These are phyloP conservation scores for Leishmania martiniquensis DNA, from an alignment of 208 protist species.

Conservation along the genomic window DNA sequence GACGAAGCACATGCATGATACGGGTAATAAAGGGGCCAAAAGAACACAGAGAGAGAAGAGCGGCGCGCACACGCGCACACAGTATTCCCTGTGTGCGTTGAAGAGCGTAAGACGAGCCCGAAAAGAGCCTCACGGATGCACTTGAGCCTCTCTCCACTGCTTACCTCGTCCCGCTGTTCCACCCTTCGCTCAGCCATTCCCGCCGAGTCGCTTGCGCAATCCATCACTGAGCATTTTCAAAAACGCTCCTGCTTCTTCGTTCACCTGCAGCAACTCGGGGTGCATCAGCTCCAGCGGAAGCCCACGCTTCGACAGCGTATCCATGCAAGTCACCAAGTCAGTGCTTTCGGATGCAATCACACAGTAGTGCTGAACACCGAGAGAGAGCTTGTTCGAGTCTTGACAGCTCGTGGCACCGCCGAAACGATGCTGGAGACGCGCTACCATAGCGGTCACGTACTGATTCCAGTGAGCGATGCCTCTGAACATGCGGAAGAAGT, in stretches of 20 bases:
- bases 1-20: background rate
- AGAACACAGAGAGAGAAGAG: background rate
- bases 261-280: constrained; percentile 55
- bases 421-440: constrained; percentile 23
- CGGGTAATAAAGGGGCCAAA: background rate
- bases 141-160: background rate
- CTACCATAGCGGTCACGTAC: constrained; percentile 58
- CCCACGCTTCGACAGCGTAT: constrained; percentile 62
- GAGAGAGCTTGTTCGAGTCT: constrained; percentile 29
- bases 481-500: constrained; percentile 86
- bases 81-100: background rate
- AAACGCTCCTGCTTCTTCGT: constrained; percentile 35
- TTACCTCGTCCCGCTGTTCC: background rate
- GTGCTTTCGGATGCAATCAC: constrained; percentile 66
- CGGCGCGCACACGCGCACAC: background rate
- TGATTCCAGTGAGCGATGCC: constrained; percentile 71
- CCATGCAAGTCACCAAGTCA: constrained; percentile 54
- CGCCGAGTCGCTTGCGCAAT: constrained; percentile 14
- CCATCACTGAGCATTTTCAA: constrained; percentile 37
- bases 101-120: background rate
- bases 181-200: background rate
- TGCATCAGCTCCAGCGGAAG: constrained; percentile 73
- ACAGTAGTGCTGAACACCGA: constrained; percentile 53
- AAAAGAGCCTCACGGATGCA: background rate
- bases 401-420: background rate